Evolutionary conservation across 805 yeast species (phyloP), one percentile per base, ranked within the genome.

Genomic region (Metschnikowia similis): DNA sequence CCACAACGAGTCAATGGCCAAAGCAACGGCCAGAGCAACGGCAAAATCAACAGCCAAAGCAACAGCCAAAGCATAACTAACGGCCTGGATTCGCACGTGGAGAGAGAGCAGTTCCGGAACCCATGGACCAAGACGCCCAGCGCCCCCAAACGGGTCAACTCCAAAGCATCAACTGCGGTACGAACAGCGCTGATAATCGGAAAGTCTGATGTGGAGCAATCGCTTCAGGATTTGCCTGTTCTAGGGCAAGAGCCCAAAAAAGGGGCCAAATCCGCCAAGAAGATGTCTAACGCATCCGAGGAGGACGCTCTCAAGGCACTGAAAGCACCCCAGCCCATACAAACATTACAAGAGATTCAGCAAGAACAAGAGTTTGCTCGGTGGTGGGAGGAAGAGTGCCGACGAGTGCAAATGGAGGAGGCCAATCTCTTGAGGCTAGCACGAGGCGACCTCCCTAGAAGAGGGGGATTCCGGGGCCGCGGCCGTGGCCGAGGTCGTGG

Each of bases 331-430:
- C 28, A 56, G 65, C 45, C 58, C 57, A 30, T 61, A 59, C 49
- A 73, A 48, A 74, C 87, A 1, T 65, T 87, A 39, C 83, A 80
- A 41, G 96, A 90, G 50, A 78, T 86, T 41, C 85, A 84, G 61
- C 84, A 84, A 56, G 96, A 90, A 55, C 88, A 87, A 60, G 89
- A 84, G 61, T 90, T 90, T 70, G 90, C 84, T 29, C 77, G 71
- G 52, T 90, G 97, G 97, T 90, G 96, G 91, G 85, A 80, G 35
- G 82, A 80, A 55, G 96, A 90, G 60, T 76, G 89, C 48, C 72
- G 73, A n/a, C 72, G 77, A 46, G 85, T 85, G 7, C 92, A 85
- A 61, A 67, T 64, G 53, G 60, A 69, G 66, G 53, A 42, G 45
- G 30, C 16, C 37, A 31, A n/a, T 42, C 32, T 26, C 36, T 4